A percentile compares a stretch with the other conserved stretches of the same genome.
Evolutionary conservation across 345 rosid genomes (phyloP).

Genomic region (Lumnitzera racemosa): DNA sequence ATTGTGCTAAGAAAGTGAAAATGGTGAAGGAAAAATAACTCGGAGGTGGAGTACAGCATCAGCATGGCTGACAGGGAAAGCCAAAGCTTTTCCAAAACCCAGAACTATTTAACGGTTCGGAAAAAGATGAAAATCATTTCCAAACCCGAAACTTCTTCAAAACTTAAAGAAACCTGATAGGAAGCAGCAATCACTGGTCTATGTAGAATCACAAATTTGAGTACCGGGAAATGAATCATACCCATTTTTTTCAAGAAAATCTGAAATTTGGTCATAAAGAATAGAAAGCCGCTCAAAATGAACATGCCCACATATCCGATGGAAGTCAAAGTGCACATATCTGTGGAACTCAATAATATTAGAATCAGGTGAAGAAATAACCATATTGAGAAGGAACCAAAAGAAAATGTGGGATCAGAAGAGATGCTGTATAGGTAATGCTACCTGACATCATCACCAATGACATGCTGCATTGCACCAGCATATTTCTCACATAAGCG

Average conservation of each 20-base stretch:
- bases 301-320: conserved; percentile 82
- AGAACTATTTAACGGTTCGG: no score
- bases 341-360: conserved; percentile 30
- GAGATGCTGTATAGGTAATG: conserved; percentile 16
- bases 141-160: neutral
- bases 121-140: neutral
- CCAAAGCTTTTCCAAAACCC: no score
- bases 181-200: neutral
- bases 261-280: conserved; percentile 79
- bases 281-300: conserved; percentile 94
- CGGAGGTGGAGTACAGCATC: no score
- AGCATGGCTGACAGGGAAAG: no score
- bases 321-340: conserved; percentile 94
- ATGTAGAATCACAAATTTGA: conserved; percentile 9
- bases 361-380: neutral
- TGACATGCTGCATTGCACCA: conserved; percentile 52
- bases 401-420: neutral
- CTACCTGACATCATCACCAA: conserved; percentile 86
- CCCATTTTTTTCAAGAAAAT: conserved; percentile 82
- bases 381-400: neutral
- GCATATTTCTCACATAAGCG: conserved; percentile 71
- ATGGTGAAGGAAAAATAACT: no score
- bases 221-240: conserved; percentile 17
- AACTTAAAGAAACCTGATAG: neutral
- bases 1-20: no score